Percentiles rank a stretch among this genome's conserved stretches.
These are phyloP conservation scores for Diddensiella caesifluorescens DNA, from an alignment of 805 yeast species.

Conservation along the genomic window DNA sequence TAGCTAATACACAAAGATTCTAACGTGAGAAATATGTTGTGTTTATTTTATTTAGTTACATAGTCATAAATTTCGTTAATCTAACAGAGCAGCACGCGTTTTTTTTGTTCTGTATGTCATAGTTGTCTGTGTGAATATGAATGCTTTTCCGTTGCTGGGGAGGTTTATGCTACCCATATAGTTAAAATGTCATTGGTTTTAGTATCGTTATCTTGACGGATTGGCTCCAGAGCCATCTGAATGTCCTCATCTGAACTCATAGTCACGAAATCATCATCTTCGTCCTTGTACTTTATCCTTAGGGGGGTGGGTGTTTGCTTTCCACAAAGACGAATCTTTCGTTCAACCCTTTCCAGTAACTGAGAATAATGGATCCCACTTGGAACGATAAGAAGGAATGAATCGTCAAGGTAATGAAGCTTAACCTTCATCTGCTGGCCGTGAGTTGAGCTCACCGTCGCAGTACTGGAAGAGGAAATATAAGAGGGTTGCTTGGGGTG, in stretches of 20 bases:
- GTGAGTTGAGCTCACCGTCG: constrained; percentile 17
- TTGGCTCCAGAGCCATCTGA: constrained; percentile 65
- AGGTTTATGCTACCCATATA: constrained; percentile 21
- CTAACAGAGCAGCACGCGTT: constrained; percentile 29
- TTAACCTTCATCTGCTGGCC: constrained; percentile 34
- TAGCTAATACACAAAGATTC: constrained; percentile 6
- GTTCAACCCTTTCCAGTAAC: constrained; percentile 52
- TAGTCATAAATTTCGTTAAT: no score
- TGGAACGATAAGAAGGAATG: constrained; percentile 63
- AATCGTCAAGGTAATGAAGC: constrained; percentile 32
- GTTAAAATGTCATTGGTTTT: constrained; percentile 13
- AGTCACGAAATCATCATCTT: constrained; percentile 89
- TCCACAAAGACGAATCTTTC: constrained; percentile 52
- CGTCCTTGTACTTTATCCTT: constrained; percentile 79
- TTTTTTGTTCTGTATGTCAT: no score
- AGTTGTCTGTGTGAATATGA: no score
- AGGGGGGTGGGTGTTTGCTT: constrained; percentile 37
- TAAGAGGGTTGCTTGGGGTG: neutral
- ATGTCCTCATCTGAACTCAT: constrained; percentile 86
- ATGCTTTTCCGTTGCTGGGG: no score
- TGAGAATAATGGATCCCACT: constrained; percentile 45
- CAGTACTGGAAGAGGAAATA: constrained; percentile 27
- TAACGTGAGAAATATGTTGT: neutral
- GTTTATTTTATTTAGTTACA: no score
- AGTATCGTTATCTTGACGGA: constrained; percentile 10